These are phyloP conservation scores for Trametes elegans DNA, from an alignment of 768 basidiomycete genomes.

Conservation along the genomic window DNA sequence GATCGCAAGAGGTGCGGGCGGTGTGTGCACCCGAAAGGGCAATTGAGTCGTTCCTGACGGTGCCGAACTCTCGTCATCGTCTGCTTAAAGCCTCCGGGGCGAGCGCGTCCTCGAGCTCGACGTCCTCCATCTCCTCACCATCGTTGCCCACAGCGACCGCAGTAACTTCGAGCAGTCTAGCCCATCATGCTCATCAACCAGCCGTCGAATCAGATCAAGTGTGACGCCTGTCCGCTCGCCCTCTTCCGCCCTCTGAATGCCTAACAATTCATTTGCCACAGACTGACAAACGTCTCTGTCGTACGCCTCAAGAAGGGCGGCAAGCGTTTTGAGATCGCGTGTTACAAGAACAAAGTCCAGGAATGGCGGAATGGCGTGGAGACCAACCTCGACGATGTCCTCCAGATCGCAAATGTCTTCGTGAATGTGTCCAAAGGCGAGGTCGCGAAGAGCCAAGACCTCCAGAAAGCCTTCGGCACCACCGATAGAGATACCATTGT, in stretches of 20 bases:
- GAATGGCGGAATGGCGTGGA: conserved; percentile 95
- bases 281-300: conserved; percentile 95
- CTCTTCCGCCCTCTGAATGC: conserved; percentile 10
- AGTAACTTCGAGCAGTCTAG: not conserved
- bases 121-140: not conserved
- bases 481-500: conserved; percentile 69
- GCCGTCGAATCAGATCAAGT: conserved; percentile 92
- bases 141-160: not conserved
- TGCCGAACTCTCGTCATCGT: conserved; percentile 4
- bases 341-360: conserved; percentile 99
- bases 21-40: conserved; percentile 9
- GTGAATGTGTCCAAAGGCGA: conserved; percentile 96
- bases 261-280: conserved; percentile 32
- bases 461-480: conserved; percentile 89
- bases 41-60: conserved; percentile 12
- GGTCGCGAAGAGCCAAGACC: conserved; percentile 83
- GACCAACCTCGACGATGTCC: conserved; percentile 90
- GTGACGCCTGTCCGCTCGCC: conserved; percentile 9
- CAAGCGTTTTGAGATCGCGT: conserved; percentile 98
- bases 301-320: conserved; percentile 96
- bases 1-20: conserved; percentile 13
- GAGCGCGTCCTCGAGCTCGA: not conserved
- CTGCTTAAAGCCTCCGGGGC: not conserved
- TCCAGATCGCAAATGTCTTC: conserved; percentile 96
- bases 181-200: conserved; percentile 60